phyloP scores from a whole-genome alignment of 345 rosid species.

The Xanthoceras sorbifolium region DNA sequence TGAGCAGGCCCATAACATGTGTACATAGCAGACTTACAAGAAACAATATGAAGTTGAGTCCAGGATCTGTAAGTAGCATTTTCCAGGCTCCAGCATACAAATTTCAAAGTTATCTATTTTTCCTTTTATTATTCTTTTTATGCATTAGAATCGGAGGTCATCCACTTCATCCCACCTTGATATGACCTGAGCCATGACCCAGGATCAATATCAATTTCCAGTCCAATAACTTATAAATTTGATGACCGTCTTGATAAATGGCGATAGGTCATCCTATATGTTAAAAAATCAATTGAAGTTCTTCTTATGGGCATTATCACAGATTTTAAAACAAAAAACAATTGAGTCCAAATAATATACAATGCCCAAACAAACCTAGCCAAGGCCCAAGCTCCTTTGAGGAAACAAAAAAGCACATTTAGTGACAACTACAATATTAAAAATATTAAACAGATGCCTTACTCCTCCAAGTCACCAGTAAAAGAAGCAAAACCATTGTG shows the following conservation, averaged over 20 bases:
- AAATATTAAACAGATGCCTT: slow-evolving; percentile 40
- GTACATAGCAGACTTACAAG: slow-evolving; percentile 8
- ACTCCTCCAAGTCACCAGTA: slow-evolving; percentile 82
- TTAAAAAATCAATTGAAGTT: not conserved
- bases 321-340: not conserved
- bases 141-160: not conserved
- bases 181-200: not conserved
- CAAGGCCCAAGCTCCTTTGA: not conserved
- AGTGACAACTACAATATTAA: not conserved
- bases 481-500: slow-evolving; percentile 96
- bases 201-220: no score
- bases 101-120: not conserved
- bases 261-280: not conserved
- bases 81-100: not conserved
- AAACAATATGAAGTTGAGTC: not conserved
- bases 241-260: not conserved
- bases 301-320: not conserved
- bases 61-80: not conserved
- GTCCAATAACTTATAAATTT: not conserved
- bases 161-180: not conserved
- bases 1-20: not conserved
- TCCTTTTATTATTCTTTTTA: not conserved
- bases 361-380: not conserved
- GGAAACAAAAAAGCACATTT: not conserved
- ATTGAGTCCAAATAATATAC: not conserved